These are phyloP conservation scores for Cyberlindnera euphorbiiphila DNA, from an alignment of 805 yeast species.

Conservation along the genomic window DNA sequence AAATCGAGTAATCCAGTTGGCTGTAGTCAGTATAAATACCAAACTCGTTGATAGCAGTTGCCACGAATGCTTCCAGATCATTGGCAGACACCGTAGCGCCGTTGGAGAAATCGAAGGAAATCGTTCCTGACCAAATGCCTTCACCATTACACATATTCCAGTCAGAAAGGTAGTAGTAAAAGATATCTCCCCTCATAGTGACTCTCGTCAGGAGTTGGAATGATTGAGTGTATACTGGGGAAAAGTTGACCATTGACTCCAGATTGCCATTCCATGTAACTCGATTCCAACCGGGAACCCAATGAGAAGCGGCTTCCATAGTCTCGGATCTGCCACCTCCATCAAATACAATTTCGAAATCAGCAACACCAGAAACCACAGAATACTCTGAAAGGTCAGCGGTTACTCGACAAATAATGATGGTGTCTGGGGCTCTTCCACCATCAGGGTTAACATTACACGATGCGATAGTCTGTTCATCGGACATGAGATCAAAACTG, in stretches of 20 bases:
- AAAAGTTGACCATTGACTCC: constrained; percentile 2
- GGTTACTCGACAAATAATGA: constrained; percentile 10
- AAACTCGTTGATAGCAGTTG: constrained; percentile 5
- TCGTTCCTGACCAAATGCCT: constrained; percentile 8
- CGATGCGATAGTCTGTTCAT: constrained; percentile 12
- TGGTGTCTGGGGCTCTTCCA: constrained; percentile 7
- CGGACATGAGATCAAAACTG: constrained; percentile 9
- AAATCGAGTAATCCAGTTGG: not conserved
- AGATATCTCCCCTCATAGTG: constrained; percentile 17
- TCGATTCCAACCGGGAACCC: constrained; percentile 14
- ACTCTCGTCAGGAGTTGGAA: constrained; percentile 7
- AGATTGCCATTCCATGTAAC: constrained; percentile 17
- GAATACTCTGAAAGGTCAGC: constrained; percentile 7
- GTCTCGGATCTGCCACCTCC: constrained; percentile 14
- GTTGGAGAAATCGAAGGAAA: constrained; percentile 2
- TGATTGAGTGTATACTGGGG: not conserved
- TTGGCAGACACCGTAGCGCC: not conserved
- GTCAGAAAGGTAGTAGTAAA: constrained; percentile 12
- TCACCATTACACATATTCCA: constrained; percentile 4
- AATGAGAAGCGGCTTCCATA: constrained; percentile 7
- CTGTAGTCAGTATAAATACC: not conserved
- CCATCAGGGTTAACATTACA: constrained; percentile 16
- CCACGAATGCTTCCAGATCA: constrained; percentile 2
- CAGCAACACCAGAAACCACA: constrained; percentile 7
- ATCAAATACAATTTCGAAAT: constrained; percentile 12